Base-by-base conservation (phyloP, 805 yeast species). In the Suhomyces faveliae region DNA sequence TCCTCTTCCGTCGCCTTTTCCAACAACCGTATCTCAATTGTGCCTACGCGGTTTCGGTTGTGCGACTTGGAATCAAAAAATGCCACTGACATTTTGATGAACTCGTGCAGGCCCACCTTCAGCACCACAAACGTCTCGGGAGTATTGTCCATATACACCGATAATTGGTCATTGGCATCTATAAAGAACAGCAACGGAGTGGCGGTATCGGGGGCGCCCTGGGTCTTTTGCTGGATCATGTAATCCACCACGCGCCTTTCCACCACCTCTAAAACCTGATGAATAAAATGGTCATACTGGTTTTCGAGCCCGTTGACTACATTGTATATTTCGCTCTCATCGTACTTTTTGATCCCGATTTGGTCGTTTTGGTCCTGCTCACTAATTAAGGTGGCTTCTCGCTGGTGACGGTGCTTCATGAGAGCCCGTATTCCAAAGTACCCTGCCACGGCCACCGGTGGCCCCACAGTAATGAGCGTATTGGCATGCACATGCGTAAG, bases 401-500 rank as follows among this genome's bases (percentile, higher is more conserved):
- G 24, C 13, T 40, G 22, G 43, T 52, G 54, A 19, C 45, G 41
- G 8, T 42, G 40, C 19, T 57, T 53, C 27, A 53, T 47, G 39
- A 48, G 46, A n/a, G 49, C 43, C 21, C 54, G 51, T 43, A 56
- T 56, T 4, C 49, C 53, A 38, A 53, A 70, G 54, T 59, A 68
- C 2, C 61, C 56, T 0, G 61, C 68, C 2, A 68, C 54, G 0
- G 59, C 58, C 3, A 62, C 35, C 2, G 78, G 77, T 2, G 78
- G 78, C 1, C 61, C 66, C 8, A 68, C 49, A 1, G 76, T 71
- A 11, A 69, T 50, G 5, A 71, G 41, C 3, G 62, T 52, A 50
- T 69, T 61, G 5, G 73, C 75, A 49, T 70, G 74, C 2, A 72
- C 39, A 46, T 70, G 68, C 5, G 64, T 65, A 13, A 71, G 44